Evolutionary conservation across 1,284 basidiomycete genomes (phyloP).

Genomic region (Ceratobasidium sp.): DNA sequence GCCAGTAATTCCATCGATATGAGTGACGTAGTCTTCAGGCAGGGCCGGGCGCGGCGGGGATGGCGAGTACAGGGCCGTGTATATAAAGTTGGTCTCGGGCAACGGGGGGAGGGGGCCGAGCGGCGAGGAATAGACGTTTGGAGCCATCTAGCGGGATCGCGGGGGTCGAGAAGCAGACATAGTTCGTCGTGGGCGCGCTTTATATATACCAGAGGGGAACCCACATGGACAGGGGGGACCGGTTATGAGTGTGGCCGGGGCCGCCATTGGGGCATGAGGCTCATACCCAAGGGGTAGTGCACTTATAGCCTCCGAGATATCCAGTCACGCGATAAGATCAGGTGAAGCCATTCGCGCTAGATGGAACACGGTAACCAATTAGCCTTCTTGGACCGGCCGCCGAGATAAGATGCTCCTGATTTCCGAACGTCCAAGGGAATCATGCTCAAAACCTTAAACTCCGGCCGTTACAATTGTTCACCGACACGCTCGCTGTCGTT

Average conservation of each 20-base stretch:
- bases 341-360: neutral
- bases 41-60: constrained; percentile 35
- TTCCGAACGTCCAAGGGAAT: neutral
- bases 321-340: neutral
- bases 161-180: constrained; percentile 8
- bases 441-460: no score
- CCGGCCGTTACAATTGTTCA: neutral
- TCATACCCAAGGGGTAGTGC: neutral
- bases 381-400: constrained; percentile 8
- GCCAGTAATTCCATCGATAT: constrained; percentile 40
- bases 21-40: constrained; percentile 24
- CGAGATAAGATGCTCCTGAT: neutral
- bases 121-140: constrained; percentile 18
- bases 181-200: constrained; percentile 4
- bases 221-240: neutral
- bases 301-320: neutral
- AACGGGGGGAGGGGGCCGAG: constrained; percentile 32
- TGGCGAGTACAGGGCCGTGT: constrained; percentile 6
- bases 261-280: constrained; percentile 12
- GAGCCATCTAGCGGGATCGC: constrained; percentile 3
- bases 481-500: neutral
- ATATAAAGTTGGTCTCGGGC: constrained; percentile 30
- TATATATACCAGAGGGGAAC: constrained; percentile 1
- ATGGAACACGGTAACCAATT: neutral
- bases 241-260: constrained; percentile 21